Evolutionary conservation across 257 asterid species (phyloP).

Genomic region (Penstemon davidsonii): DNA sequence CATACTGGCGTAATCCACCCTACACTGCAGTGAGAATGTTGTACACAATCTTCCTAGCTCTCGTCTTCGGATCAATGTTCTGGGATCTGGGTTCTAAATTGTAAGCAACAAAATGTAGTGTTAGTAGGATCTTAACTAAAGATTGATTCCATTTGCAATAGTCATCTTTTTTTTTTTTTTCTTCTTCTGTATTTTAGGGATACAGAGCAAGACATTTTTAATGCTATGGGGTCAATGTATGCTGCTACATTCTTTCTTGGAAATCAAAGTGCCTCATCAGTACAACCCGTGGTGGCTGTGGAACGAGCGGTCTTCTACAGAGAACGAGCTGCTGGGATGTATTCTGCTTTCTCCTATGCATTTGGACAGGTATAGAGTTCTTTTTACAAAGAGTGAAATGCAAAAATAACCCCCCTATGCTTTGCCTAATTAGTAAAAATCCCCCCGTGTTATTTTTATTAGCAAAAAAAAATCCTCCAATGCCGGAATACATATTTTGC

Average conservation of each 20-base stretch:
- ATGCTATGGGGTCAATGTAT: conserved; percentile 41
- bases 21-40: conserved; percentile 52
- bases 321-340: conserved; percentile 65
- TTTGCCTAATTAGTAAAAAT: too few species aligned
- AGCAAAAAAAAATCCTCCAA: too few species aligned
- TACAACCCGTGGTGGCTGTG: conserved; percentile 46
- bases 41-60: conserved; percentile 38
- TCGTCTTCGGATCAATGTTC: conserved; percentile 53
- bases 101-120: conserved; percentile 26
- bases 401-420: too few species aligned
- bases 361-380: conserved; percentile 37
- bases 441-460: too few species aligned
- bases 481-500: too few species aligned
- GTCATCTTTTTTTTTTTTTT: neutral
- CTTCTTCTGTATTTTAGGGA: conserved; percentile 20
- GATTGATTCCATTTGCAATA: too few species aligned
- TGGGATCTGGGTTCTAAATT: conserved; percentile 59
- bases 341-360: conserved; percentile 59
- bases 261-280: conserved; percentile 30
- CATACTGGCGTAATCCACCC: conserved; percentile 61
- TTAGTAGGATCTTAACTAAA: neutral
- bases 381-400: too few species aligned
- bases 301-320: conserved; percentile 55
- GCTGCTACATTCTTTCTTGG: conserved; percentile 43
- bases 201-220: conserved; percentile 30